Conservation (phyloP, 1,139 yeast genomes). For the Blastobotrys raffinosifermentans region DNA sequence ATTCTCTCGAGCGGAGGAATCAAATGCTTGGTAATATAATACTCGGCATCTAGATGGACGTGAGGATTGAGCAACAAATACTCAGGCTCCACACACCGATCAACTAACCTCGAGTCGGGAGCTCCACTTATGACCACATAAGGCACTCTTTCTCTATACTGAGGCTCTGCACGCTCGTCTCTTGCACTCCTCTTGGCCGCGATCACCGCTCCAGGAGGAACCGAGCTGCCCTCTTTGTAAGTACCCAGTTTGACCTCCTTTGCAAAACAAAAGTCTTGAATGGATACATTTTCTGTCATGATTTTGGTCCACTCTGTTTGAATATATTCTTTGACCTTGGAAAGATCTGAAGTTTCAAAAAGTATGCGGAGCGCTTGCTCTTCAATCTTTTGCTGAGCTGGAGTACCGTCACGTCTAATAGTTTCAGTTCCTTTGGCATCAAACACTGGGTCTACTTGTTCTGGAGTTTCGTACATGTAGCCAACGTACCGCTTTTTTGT, state of each 20-base stretch:
- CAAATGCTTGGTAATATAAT: slow-evolving; percentile 74
- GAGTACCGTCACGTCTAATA: slow-evolving; percentile 87
- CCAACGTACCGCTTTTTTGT: slow-evolving; percentile 93
- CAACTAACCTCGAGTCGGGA: slow-evolving; percentile 60
- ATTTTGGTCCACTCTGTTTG: slow-evolving; percentile 62
- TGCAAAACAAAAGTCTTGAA: slow-evolving; percentile 87
- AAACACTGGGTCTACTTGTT: slow-evolving; percentile 56
- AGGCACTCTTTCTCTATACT: slow-evolving; percentile 81
- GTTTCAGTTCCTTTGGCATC: slow-evolving; percentile 98
- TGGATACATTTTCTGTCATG: slow-evolving; percentile 50
- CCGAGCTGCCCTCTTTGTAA: slow-evolving; percentile 61
- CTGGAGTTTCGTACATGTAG: slow-evolving; percentile 56
- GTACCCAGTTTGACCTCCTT: slow-evolving; percentile 83
- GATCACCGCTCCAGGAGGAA: slow-evolving; percentile 90
- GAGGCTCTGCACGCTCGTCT: slow-evolving; percentile 77
- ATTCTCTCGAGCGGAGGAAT: slow-evolving; percentile 87
- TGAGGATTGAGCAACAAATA: slow-evolving; percentile 46
- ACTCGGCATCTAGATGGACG: slow-evolving; percentile 61
- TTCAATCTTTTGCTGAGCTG: slow-evolving; percentile 81
- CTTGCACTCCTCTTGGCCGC: slow-evolving; percentile 54
- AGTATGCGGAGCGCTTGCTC: slow-evolving; percentile 61
- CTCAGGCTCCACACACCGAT: slow-evolving; percentile 75
- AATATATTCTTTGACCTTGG: slow-evolving; percentile 61
- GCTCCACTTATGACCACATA: slow-evolving; percentile 72
- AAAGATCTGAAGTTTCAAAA: slow-evolving; percentile 67